Base-by-base conservation (phyloP, 1,139 yeast species). In the Blastobotrys serpentis region DNA sequence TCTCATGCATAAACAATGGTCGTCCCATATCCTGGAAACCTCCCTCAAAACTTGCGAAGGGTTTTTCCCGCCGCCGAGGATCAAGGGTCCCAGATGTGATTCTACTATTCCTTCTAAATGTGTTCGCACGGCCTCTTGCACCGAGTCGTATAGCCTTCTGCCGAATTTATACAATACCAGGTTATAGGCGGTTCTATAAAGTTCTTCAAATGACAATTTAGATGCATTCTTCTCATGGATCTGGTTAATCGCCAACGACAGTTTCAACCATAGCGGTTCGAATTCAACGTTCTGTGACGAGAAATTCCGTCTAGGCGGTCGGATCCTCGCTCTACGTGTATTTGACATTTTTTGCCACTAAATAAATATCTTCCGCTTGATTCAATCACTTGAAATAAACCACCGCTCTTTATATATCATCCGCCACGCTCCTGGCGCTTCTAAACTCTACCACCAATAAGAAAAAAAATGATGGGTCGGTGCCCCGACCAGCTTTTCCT, bases 181-280 rank as follows among this genome's bases (percentile, higher is more conserved):
- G 17, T 82, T 81, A 62, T 92, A 92, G 0, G 95, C 88, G 33
- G 84, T 80, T 45, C 96, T 72, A 64, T 92, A 92, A 1, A 92
- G 74, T 56, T 83, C 87, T 58, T 89, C 96, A 63, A 87, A 92
- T 1, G 95, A 86, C 26, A 90, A 72, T 51, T 78, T 77, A 3
- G 88, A 80, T 8, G 89, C 90, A 62, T 86, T 81, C 57, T 84
- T 82, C 44, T 76, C 73, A 60, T 84, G 86, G 48, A 92, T 90
- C 60, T 85, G 88, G 22, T 68, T 69, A 39, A 92, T 82, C 25
- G 97, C 98, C 39, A 78, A 74, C n/a, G 84, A 71, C 26, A 92
- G 72, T 1, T 80, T 70, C 2, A 64, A 60, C 97, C 98, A 90
- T 1, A 87, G 75, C 47, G 79, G 75, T 18, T 81, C 82, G 57